Evolutionary conservation across 805 yeast species (phyloP).

Genomic region (Candida vaughaniae): DNA sequence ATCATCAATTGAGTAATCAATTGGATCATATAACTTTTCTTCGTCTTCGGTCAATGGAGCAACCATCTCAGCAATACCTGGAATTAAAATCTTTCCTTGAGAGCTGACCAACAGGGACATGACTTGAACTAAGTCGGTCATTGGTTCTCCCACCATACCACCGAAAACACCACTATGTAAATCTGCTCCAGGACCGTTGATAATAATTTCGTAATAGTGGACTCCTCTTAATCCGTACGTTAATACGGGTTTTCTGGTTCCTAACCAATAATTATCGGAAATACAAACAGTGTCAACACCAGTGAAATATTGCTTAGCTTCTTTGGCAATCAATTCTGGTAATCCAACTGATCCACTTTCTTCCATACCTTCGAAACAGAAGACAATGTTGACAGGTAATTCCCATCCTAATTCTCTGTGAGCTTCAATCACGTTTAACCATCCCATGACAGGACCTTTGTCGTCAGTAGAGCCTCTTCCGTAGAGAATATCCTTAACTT

Average conservation of each 20-base stretch:
- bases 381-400: slow-evolving; percentile 87
- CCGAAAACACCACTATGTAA: slow-evolving; percentile 97
- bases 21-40: slow-evolving; percentile 72
- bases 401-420: slow-evolving; percentile 82
- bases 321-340: slow-evolving; percentile 76
- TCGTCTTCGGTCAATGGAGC: slow-evolving; percentile 89
- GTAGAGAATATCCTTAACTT: slow-evolving; percentile 65
- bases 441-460: slow-evolving; percentile 96
- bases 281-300: slow-evolving; percentile 93
- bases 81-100: slow-evolving; percentile 79
- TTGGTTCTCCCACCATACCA: slow-evolving; percentile 95
- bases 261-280: slow-evolving; percentile 97
- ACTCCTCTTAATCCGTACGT: slow-evolving; percentile 98
- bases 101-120: slow-evolving; percentile 75
- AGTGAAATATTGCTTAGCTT: slow-evolving; percentile 78
- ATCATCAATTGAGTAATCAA: slow-evolving; percentile 82
- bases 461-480: slow-evolving; percentile 98
- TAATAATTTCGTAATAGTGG: slow-evolving; percentile 80
- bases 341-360: slow-evolving; percentile 94
- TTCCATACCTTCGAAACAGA: slow-evolving; percentile 99
- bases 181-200: slow-evolving; percentile 94
- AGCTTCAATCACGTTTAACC: slow-evolving; percentile 93
- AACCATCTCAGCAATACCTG: slow-evolving; percentile 91
- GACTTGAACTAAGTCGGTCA: slow-evolving; percentile 85
- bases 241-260: slow-evolving; percentile 93